Percentiles rank a stretch among this genome's conserved stretches.
Conservation (phyloP, 495 filamentous ascomycete species). For the Penicillium psychrofluorescens region DNA sequence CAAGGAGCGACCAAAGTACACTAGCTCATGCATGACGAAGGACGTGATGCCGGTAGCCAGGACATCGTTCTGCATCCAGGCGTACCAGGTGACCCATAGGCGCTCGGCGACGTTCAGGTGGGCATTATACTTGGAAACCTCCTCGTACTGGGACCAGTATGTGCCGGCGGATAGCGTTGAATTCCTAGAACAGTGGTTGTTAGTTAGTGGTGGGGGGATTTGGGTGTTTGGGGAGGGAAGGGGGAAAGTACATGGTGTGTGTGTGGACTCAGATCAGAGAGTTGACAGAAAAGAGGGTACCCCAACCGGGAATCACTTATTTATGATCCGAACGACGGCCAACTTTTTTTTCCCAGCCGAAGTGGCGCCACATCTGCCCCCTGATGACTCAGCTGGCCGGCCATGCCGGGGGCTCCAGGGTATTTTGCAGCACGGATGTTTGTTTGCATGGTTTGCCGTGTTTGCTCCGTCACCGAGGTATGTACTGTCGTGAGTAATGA, state of each 20-base stretch:
- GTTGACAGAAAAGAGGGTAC: no score
- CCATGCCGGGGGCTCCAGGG: no score
- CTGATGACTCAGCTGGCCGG: no score
- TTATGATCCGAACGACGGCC: no score
- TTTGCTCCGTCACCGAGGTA: neutral
- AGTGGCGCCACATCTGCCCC: no score
- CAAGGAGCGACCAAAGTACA: conserved; percentile 89
- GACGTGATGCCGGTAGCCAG: conserved; percentile 96
- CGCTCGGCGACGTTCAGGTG: conserved; percentile 78
- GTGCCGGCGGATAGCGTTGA: conserved; percentile 51
- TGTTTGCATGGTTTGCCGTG: neutral
- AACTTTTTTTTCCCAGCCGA: no score
- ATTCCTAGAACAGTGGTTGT: conserved; percentile 33
- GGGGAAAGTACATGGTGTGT: neutral
- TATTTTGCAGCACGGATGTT: neutral
- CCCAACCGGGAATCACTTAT: no score
- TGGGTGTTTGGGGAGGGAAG: neutral
- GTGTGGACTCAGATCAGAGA: no score
- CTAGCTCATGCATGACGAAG: conserved; percentile 85
- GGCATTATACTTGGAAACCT: conserved; percentile 80
- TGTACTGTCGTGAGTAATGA: no score
- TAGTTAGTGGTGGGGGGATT: no score
- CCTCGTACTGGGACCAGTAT: conserved; percentile 78
- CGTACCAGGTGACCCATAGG: conserved; percentile 92
- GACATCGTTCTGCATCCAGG: conserved; percentile 97